These are phyloP conservation scores for Podosphaera fusca DNA, from an alignment of 2,329 filamentous ascomycete genomes.

Conservation along the genomic window DNA sequence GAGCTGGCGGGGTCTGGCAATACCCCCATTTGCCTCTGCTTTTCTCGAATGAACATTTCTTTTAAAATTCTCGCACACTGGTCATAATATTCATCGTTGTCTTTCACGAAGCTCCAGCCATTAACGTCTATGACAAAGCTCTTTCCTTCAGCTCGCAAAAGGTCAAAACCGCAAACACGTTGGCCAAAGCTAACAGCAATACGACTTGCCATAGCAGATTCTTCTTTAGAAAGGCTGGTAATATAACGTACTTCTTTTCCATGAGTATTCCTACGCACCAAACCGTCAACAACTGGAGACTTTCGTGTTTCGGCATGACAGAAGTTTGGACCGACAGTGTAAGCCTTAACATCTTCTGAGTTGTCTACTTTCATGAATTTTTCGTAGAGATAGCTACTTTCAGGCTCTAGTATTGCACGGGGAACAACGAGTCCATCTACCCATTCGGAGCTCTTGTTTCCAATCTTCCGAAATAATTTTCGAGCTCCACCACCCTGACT, in stretches of 20 bases:
- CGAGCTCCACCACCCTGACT: conserved; percentile 72
- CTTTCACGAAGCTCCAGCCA: conserved; percentile 98
- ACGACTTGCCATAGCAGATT: conserved; percentile 66
- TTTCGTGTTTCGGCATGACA: conserved; percentile 96
- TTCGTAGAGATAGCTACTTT: conserved; percentile 83
- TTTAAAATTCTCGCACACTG: conserved; percentile 68
- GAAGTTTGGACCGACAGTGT: conserved; percentile 79
- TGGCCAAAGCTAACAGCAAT: conserved; percentile 88
- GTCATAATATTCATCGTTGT: conserved; percentile 96
- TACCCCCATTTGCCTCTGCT: conserved; percentile 27
- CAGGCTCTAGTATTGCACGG: conserved; percentile 56
- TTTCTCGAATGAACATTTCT: conserved; percentile 71
- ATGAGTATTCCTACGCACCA: conserved; percentile 88
- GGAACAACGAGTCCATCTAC: conserved; percentile 56
- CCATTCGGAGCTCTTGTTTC: conserved; percentile 96
- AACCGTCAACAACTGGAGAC: conserved; percentile 86
- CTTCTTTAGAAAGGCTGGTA: conserved; percentile 57
- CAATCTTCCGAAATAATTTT: conserved; percentile 86
- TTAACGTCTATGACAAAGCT: conserved; percentile 98
- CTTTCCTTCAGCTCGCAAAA: conserved; percentile 66
- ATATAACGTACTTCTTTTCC: conserved; percentile 95
- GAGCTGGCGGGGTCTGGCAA: conserved; percentile 16
- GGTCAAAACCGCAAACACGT: conserved; percentile 84
- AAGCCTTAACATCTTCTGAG: conserved; percentile 93
- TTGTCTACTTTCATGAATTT: conserved; percentile 94